Base-by-base conservation (phyloP, 805 yeast species). In the Myxozyma lipomycoides region DNA sequence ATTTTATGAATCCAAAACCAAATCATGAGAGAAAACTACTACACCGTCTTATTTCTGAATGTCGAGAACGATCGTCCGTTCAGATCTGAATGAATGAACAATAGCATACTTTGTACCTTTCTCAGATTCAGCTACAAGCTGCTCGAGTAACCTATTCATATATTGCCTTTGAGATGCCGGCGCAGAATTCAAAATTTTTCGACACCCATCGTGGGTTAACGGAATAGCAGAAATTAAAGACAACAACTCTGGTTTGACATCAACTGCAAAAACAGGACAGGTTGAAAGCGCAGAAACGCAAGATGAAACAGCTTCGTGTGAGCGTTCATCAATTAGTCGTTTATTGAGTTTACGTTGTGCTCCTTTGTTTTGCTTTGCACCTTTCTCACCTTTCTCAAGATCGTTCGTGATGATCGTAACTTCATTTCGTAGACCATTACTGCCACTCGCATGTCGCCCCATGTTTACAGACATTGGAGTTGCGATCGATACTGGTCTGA, bases 81-180 rank as follows among this genome's bases (percentile, higher is more conserved):
- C 88, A 0, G 89, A 78, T 62, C 86, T 86, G n/a, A 86, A 79
- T 15, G 95, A 83, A 58, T 81, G 82, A 3, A 91, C 63, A 19
- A 91, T 73, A 1, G 86, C 93, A 84, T 87, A 83, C 59, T 78
- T 78, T 0, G 83, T 80, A 59, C 91, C 98, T 59, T 83, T 87
- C 3, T 67, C 61, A 12, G 51, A 48, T 24, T 59, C 61, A 5
- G 58, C 51, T 77, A 71, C 25, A 43, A 91, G 73, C 1, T 87
- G 78, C 56, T 78, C 81, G 65, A 84, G 84, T 12, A 93, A 83
- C 49, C 81, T 82, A 18, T 79, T 70, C 7, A 91, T 83, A 68
- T 84, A 90, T 48, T 89, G 87, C 65, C 88, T 75, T 15, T 95
- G 95, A 1, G 82, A 75, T 3, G 93, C 73, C 60, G 81, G 85